Conservation (phyloP, 2,329 filamentous ascomycete species). For the Talaromyces marneffei region DNA sequence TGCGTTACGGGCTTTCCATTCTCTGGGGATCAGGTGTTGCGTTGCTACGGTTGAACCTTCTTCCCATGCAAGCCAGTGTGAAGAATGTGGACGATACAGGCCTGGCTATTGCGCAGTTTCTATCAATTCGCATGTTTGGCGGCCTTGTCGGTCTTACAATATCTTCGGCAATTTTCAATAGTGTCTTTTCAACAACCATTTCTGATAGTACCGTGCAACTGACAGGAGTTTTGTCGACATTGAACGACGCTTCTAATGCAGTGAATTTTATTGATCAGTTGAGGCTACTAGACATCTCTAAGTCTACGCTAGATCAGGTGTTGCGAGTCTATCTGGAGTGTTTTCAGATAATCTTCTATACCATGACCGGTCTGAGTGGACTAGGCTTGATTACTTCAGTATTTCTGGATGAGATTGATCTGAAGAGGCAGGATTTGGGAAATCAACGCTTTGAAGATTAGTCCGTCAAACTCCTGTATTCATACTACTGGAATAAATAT, state of each 20-base stretch:
- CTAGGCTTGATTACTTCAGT: neutral
- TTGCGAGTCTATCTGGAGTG: neutral
- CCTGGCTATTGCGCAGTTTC: neutral
- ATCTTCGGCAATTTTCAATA: neutral
- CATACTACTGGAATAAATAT: neutral
- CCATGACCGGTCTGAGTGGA: neutral
- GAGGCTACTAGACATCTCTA: neutral
- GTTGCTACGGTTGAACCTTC: neutral
- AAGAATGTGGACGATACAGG: constrained; percentile 1
- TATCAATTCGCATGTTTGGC: neutral
- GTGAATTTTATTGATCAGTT: constrained; percentile 1
- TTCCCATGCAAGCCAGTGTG: constrained; percentile 1
- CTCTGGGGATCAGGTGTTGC: constrained; percentile 2
- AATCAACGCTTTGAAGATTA: constrained; percentile 1
- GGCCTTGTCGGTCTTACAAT: neutral
- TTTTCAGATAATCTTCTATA: constrained; percentile 2
- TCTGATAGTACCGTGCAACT: neutral
- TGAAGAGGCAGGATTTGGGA: neutral
- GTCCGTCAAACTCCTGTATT: neutral
- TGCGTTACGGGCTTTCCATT: neutral
- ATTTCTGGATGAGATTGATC: neutral
- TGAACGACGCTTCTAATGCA: neutral
- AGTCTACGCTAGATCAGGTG: neutral
- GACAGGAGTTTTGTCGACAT: neutral
- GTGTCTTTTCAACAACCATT: neutral